A percentile compares a stretch with the other conserved stretches of the same genome.
phyloP scores from a whole-genome alignment of 345 rosid genomes.

The Linum trigynum region DNA sequence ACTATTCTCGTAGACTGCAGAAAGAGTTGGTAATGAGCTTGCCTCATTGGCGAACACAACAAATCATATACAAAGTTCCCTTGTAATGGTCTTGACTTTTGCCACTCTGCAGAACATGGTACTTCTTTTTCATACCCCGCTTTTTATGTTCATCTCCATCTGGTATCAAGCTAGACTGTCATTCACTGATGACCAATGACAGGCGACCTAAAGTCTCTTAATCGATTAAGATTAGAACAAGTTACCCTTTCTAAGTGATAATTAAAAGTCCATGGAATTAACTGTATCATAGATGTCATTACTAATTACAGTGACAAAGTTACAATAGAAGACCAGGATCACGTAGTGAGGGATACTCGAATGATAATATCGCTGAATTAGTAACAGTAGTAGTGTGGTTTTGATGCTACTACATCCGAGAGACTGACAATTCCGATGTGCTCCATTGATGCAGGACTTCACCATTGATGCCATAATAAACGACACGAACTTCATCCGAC shows the following conservation, averaged over 20 bases:
- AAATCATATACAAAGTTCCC: slow-evolving; percentile 24
- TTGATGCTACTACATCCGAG: neutral
- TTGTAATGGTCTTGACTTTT: neutral
- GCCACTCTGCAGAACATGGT: no score
- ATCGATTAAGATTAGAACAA: neutral
- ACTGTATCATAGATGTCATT: no score
- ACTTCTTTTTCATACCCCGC: neutral
- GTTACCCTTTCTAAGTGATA: neutral
- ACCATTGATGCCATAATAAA: neutral
- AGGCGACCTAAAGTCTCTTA: neutral
- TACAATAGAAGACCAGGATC: neutral
- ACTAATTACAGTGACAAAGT: neutral
- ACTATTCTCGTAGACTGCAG: slow-evolving; percentile 32
- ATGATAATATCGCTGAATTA: neutral
- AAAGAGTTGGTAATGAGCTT: slow-evolving; percentile 40
- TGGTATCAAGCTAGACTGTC: neutral
- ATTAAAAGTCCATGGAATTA: neutral
- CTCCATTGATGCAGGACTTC: neutral
- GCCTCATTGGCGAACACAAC: slow-evolving; percentile 51
- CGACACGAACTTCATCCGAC: neutral
- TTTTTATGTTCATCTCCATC: no score
- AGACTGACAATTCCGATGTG: neutral
- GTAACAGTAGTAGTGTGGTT: neutral
- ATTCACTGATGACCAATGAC: neutral
- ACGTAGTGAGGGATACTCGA: neutral